Evolutionary conservation across 176 grass and related monocot genomes (phyloP).

Genomic region (Carex kokanica): DNA sequence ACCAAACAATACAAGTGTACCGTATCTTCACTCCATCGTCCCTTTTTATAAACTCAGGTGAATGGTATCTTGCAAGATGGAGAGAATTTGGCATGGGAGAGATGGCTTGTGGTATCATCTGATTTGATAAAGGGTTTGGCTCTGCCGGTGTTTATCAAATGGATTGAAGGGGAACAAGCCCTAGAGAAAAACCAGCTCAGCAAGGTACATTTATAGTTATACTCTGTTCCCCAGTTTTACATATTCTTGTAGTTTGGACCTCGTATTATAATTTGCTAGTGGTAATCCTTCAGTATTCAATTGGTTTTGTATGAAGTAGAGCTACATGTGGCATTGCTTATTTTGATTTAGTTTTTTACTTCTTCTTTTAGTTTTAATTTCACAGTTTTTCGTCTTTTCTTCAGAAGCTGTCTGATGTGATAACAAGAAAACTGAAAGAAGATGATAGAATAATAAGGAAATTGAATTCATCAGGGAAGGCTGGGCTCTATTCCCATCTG

Average conservation of each 20-base stretch:
- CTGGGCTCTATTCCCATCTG: constrained; percentile 69
- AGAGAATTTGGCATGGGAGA: constrained; percentile 40
- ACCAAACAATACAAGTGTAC: constrained; percentile 1
- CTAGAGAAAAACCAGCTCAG: constrained; percentile 51
- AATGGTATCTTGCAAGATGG: constrained; percentile 47
- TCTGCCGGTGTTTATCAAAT: constrained; percentile 56
- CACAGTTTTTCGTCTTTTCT: constrained; percentile 32
- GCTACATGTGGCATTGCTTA: neutral
- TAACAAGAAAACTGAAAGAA: constrained; percentile 65
- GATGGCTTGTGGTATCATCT: constrained; percentile 49
- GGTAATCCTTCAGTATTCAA: neutral
- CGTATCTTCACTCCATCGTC: constrained; percentile 30
- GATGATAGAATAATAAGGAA: constrained; percentile 61
- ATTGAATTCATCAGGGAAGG: constrained; percentile 73
- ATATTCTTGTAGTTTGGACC: neutral
- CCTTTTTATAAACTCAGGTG: constrained; percentile 46
- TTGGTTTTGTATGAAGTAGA: neutral
- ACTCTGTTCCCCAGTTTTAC: neutral
- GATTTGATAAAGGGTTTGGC: constrained; percentile 49
- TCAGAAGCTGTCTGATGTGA: constrained; percentile 53
- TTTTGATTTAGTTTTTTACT: neutral
- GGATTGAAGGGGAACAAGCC: constrained; percentile 61
- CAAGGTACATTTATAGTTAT: constrained; percentile 39
- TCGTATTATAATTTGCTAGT: neutral
- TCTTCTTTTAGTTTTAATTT: neutral